Base-by-base conservation (phyloP, 2,329 filamentous ascomycete species). In the Akanthomyces dipterigenus region DNA sequence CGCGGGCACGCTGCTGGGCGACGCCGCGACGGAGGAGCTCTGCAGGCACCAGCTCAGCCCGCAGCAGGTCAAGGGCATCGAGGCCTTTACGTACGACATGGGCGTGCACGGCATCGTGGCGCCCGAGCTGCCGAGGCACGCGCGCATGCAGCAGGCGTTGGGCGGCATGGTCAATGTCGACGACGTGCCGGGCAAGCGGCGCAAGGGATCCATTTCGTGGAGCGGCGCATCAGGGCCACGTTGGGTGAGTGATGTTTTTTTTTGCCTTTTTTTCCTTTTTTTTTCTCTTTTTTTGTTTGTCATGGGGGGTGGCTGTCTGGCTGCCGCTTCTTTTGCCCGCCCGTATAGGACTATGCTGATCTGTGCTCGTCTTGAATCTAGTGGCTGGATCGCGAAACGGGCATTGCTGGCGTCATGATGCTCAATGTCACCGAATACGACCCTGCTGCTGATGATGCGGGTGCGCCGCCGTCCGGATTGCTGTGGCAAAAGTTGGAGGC, bases 131-230 rank as follows among this genome's bases (percentile, higher is more conserved):
- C 67, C 69, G 1, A 49, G 42, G 0, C 70, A 66, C 1, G 65
- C 70, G 50, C 65, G 66, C n/a, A 60, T 79, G 5, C 72, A 75
- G 59, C 69, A 75, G 48, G 75, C 76, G 1, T 65, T 78, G 9
- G 71, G 70, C 4, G 78, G 77, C 4, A 65, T 76, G 31, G 64
- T 80, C 49, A 78, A 76, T 57, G 60, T 74, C 63, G 70, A 71
- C 28, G 73, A 78, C 58, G 67, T 74, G 8, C 70, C 72, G 0
- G 75, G 73, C 0, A 77, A 76, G 70, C 69, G 78, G 42, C 70
- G 67, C 51, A 74, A 72, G 64, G 77, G 77, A 0, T 78, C 76
- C 38, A 62, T 80, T 60, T 76, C 72, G 67, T 80, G 78, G 77
- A 69, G 69, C n/a, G 78, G 78, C 38, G 72, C 75, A 62, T 67